Conservation (phyloP, 2,329 filamentous ascomycete genomes). For the Trichoderma lentiforme region DNA sequence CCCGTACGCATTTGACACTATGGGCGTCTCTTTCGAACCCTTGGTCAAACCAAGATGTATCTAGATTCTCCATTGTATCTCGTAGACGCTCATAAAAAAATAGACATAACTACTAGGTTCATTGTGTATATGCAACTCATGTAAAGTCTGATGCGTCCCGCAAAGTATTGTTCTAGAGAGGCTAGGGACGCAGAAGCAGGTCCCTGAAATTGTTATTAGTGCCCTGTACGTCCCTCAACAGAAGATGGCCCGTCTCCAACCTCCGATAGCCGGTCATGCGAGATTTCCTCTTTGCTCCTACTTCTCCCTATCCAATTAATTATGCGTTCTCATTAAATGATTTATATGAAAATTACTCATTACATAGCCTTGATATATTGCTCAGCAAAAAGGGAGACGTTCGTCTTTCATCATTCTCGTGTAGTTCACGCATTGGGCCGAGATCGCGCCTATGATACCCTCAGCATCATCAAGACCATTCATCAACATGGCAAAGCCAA, state of each 20-base stretch:
- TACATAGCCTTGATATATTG: background rate
- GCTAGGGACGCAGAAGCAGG: background rate
- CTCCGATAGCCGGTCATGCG: background rate
- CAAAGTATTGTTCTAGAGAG: background rate
- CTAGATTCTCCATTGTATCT: background rate
- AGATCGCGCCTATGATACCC: background rate
- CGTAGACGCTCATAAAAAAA: rapidly evolving
- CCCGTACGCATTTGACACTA: background rate
- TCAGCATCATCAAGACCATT: background rate
- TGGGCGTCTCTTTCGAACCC: background rate
- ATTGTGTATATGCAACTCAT: background rate
- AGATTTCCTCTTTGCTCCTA: background rate
- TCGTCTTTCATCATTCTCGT: background rate
- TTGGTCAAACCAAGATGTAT: background rate
- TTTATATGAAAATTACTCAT: background rate
- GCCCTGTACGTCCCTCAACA: background rate
- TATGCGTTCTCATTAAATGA: background rate
- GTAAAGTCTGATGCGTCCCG: rapidly evolving
- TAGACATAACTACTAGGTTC: rapidly evolving
- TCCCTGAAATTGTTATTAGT: background rate
- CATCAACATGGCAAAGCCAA: slow-evolving; percentile 28
- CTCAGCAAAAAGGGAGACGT: background rate
- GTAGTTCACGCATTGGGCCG: background rate
- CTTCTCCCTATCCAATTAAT: background rate
- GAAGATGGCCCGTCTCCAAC: background rate